phyloP scores from a whole-genome alignment of 2,329 filamentous ascomycete genomes.

The Hypoxylon sp. region DNA sequence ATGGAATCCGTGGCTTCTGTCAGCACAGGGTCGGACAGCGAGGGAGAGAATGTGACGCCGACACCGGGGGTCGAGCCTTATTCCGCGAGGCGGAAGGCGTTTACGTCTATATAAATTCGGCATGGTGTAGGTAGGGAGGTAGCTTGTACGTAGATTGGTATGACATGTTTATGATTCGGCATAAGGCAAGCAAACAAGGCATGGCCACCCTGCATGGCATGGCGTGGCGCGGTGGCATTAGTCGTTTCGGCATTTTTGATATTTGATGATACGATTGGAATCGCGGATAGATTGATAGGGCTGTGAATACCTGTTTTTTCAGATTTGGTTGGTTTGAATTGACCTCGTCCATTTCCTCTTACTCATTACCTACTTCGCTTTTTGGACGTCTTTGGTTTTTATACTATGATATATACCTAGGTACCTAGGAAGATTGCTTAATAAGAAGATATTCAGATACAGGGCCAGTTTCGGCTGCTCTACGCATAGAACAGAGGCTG shows the following conservation, averaged over 20 bases:
- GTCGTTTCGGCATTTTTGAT: background rate
- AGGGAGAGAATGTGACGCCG: constrained; percentile 16
- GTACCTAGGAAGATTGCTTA: too few relatives aligned
- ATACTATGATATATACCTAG: too few relatives aligned
- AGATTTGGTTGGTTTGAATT: too few relatives aligned
- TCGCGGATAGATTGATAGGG: background rate
- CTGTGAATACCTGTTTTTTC: too few relatives aligned
- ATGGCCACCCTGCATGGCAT: constrained; percentile 9
- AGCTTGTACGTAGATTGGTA: background rate
- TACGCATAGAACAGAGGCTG: too few relatives aligned
- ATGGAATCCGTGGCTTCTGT: constrained; percentile 27
- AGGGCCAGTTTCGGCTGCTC: too few relatives aligned
- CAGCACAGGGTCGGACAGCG: constrained; percentile 39
- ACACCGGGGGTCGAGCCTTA: background rate
- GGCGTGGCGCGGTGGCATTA: background rate
- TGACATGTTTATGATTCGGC: constrained; percentile 2
- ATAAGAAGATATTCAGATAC: too few relatives aligned
- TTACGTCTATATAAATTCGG: background rate
- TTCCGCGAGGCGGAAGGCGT: constrained; percentile 19
- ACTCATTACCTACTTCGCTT: too few relatives aligned
- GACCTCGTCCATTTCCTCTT: too few relatives aligned
- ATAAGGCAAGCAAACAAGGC: background rate
- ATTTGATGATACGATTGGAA: background rate
- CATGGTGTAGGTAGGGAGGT: constrained; percentile 3
- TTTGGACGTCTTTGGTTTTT: too few relatives aligned